Conservation (phyloP, 2,329 filamentous ascomycete species). For the Cryphonectria radicalis region DNA sequence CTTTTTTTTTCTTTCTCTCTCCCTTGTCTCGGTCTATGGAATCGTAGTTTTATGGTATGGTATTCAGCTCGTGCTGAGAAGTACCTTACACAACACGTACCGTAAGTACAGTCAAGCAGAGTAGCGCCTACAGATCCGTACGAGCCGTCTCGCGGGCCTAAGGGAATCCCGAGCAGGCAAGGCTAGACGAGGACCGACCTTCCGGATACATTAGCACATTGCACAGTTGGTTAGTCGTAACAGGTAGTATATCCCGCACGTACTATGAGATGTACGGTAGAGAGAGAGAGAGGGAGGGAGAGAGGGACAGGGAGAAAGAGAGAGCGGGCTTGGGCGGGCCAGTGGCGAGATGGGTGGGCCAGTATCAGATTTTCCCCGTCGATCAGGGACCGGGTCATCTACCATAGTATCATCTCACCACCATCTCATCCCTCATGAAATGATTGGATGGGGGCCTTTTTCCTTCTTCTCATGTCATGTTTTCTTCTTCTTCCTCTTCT, state of each 20-base stretch:
- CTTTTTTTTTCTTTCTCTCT: neutral
- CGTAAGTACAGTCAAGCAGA: too few species aligned
- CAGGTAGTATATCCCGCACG: neutral
- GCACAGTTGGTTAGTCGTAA: neutral
- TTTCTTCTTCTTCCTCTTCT: too few species aligned
- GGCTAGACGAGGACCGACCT: neutral
- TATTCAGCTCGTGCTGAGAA: too few species aligned
- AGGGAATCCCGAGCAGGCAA: neutral
- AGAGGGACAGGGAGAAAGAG: neutral
- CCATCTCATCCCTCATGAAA: neutral
- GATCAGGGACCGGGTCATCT: conserved; percentile 1
- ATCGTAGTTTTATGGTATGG: too few species aligned
- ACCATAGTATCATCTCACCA: neutral
- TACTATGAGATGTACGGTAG: neutral
- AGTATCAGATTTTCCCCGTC: neutral
- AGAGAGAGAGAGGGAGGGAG: too few species aligned
- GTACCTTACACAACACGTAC: neutral
- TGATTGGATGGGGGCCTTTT: neutral
- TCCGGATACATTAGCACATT: neutral
- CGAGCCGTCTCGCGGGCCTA: neutral
- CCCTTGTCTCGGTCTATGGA: too few species aligned
- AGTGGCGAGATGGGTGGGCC: neutral
- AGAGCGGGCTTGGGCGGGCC: neutral
- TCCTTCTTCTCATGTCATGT: too few species aligned
- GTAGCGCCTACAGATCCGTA: neutral